phyloP scores from a whole-genome alignment of 106 monocot genomes.

The Phalaenopsis equestris region DNA sequence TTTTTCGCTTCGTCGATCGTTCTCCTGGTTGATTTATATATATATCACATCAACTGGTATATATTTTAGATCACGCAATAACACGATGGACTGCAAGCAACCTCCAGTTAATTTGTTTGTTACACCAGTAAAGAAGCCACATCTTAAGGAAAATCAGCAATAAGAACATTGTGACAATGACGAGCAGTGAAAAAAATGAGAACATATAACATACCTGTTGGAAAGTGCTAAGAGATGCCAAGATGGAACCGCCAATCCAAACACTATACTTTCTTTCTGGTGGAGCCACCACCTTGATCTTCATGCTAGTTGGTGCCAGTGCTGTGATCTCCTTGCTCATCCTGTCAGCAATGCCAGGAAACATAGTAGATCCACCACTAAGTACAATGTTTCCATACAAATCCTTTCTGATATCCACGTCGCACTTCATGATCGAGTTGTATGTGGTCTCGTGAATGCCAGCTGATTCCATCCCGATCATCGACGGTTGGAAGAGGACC shows the following conservation, averaged over 20 bases:
- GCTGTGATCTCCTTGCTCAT: constrained; percentile 8
- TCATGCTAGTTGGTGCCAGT: neutral
- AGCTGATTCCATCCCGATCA: constrained; percentile 4
- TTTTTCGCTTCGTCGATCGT: too few species aligned
- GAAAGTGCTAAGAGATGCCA: constrained; percentile 6
- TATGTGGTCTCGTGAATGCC: constrained; percentile 9
- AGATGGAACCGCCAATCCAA: constrained; percentile 11
- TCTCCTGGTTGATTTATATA: too few species aligned
- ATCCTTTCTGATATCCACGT: constrained; percentile 10
- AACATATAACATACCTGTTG: constrained; percentile 1
- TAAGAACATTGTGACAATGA: too few species aligned
- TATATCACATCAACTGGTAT: too few species aligned
- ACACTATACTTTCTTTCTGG: constrained; percentile 10
- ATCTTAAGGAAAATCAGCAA: too few species aligned
- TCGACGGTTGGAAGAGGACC: constrained; percentile 4
- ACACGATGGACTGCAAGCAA: too few species aligned
- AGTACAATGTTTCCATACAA: constrained; percentile 9
- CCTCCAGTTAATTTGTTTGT: too few species aligned
- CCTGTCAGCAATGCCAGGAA: constrained; percentile 5
- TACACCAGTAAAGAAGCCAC: too few species aligned
- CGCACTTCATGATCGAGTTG: constrained; percentile 9
- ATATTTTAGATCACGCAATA: too few species aligned
- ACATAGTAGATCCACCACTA: constrained; percentile 9
- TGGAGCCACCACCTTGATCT: constrained; percentile 10
- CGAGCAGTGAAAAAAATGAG: neutral